phyloP scores from a whole-genome alignment of 192 early-diverging fungal genomes.

The Coemansia sp. region DNA sequence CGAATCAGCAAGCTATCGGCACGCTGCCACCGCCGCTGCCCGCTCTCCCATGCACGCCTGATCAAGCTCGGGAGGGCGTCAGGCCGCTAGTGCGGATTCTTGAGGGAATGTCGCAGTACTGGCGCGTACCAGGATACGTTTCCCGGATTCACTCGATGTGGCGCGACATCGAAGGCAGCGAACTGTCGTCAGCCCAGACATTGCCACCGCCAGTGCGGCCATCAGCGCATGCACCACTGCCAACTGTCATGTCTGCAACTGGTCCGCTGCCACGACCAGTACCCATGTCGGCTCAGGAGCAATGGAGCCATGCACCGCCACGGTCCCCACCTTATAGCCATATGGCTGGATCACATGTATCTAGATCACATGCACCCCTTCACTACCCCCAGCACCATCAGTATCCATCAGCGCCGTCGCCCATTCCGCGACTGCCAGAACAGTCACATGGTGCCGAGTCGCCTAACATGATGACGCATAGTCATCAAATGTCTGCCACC shows the following conservation, averaged over 20 bases:
- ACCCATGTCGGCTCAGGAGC: conserved; percentile 1
- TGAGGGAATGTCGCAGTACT: conserved; percentile 37
- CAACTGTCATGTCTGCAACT: not conserved
- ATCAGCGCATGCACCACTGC: not conserved
- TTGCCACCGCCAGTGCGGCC: conserved; percentile 9
- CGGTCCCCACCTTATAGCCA: conserved; percentile 1
- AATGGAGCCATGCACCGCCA: conserved; percentile 5
- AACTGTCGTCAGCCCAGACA: conserved; percentile 9
- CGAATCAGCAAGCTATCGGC: conserved; percentile 24
- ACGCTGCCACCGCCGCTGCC: conserved; percentile 37
- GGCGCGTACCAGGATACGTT: conserved; percentile 34
- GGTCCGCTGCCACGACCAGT: conserved; percentile 4
- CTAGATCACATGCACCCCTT: not conserved
- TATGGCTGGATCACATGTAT: not conserved
- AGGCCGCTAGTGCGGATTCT: conserved; percentile 39
- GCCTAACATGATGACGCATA: not conserved
- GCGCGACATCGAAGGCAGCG: conserved; percentile 33
- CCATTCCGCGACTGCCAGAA: not conserved
- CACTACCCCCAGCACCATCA: conserved; percentile 1
- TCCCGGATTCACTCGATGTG: conserved; percentile 33
- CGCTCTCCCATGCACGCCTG: conserved; percentile 32
- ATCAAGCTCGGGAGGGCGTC: conserved; percentile 42
- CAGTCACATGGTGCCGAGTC: not conserved
- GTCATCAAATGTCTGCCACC: not conserved
- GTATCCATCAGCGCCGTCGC: not conserved